Percentiles rank a stretch among this genome's conserved stretches.
Evolutionary conservation across 192 early-diverging fungal species (phyloP).

Genomic region (Entomortierella chlamydospora): DNA sequence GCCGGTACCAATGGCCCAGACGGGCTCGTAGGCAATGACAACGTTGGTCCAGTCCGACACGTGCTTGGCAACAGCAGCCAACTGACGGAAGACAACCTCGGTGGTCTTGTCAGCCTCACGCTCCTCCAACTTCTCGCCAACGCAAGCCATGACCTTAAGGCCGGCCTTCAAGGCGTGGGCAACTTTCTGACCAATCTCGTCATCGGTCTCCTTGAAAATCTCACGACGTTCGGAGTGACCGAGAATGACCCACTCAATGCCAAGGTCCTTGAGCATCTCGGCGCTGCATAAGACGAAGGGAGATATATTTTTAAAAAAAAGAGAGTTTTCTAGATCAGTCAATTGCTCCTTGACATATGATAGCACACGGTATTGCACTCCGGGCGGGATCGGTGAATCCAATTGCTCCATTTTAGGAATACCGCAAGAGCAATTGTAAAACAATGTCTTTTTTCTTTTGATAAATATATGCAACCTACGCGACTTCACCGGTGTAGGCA

Average conservation of each 20-base stretch:
- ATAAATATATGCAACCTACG: slow-evolving; percentile 63
- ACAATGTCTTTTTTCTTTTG: neutral
- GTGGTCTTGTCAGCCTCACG: slow-evolving; percentile 90
- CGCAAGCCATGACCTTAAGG: slow-evolving; percentile 93
- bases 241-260: slow-evolving; percentile 95
- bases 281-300: slow-evolving; percentile 57
- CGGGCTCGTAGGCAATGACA: slow-evolving; percentile 99
- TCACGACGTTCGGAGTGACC: slow-evolving; percentile 99
- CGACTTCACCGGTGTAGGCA: slow-evolving; percentile 98
- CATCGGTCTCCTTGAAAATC: slow-evolving; percentile 89
- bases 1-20: slow-evolving; percentile 99
- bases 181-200: slow-evolving; percentile 90
- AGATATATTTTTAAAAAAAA: neutral
- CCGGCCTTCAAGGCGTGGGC: slow-evolving; percentile 88
- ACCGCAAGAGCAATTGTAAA: neutral
- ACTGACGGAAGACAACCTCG: slow-evolving; percentile 89
- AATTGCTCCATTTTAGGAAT: slow-evolving; percentile 1
- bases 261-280: slow-evolving; percentile 96
- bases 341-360: slow-evolving; percentile 15
- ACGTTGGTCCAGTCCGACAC: slow-evolving; percentile 92
- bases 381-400: neutral
- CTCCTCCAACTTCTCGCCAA: slow-evolving; percentile 96
- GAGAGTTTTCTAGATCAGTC: slow-evolving; percentile 3
- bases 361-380: neutral
- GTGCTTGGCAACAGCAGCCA: slow-evolving; percentile 83